Evolutionary conservation across 2,329 filamentous ascomycete species (phyloP), one percentile per base, ranked within the genome.

Genomic region (Elsinoe ampelina): DNA sequence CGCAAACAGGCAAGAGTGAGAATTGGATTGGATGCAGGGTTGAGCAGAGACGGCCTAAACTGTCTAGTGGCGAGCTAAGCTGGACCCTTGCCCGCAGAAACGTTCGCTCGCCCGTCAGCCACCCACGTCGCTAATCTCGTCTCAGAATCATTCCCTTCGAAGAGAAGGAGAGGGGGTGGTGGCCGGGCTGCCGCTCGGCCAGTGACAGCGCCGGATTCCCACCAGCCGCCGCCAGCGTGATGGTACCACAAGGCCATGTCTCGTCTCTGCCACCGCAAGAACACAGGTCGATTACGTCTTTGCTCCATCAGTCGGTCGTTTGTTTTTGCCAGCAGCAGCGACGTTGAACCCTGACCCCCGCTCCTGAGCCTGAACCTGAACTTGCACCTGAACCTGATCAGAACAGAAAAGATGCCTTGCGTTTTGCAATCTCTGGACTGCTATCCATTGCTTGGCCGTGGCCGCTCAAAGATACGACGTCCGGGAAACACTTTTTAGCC

Each of bases 61-160:
- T 26, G 22, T 26, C 22, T 26, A 26, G 22, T 26, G 3, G 22
- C 22, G 26, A 30, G 26, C 26, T 30, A 30, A 30, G 26, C 26
- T 30, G 26, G 26, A 30, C 26, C 26, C 26, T 30, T 30, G 26
- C 26, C 26, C 26, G 26, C 19, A 45, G 50, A 55, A 55, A 55
- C 52, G 52, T 55, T 55, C 52, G 36, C 45, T 43, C 52, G 52
- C 52, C 39, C 39, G 52, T 55, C 52, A 55, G 52, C 52, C 52
- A 55, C 52, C 52, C 52, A 55, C 52, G 52, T 56, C 54, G 41
- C 22, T 38, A 47, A 56, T 56, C 26, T 56, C 54, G 48, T 52
- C 48, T 52, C 48, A 52, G 48, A 19, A 45, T 20, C 41, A 15
- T 3, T 22, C 15, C 15, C n/a, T 15, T 20, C 12, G 41, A 5